Base-by-base conservation (phyloP, 108 stramenopile genomes). In the Nitzschia sp. region DNA sequence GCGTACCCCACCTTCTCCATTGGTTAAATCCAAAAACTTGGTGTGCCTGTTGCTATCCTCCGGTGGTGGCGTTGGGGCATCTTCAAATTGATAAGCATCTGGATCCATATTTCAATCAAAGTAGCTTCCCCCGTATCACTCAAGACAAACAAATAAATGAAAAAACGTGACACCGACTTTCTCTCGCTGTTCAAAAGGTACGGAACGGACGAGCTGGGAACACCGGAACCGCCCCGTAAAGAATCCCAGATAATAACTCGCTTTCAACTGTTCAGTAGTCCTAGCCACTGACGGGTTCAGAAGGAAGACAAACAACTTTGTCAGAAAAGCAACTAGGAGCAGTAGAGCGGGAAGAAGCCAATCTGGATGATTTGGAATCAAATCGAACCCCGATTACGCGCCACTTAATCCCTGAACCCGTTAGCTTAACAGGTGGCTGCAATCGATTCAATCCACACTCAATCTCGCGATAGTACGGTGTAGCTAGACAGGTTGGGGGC, bases 1-100 rank as follows among this genome's bases (percentile, higher is more conserved):
- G 13, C 36, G 34, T 19, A 29, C 66, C 46, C 75, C 80, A 26
- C 80, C 80, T 51, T 71, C 67, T 3, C 75, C 80, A 59, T 80
- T 80, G 42, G 83, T 84, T 46, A 84, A 64, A 56, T 84, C 83
- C 26, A 84, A 61, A 58, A 84, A 79, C 46, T 79, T 66, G 35
- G 83, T 84, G 47, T 80, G 82, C 26, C 49, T 33, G 21, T 31
- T 8, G 47, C 58, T n/a, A 19, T 9, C 18, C 21, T 19, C 49
- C 21, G 49, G 49, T n/a, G 49, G 49, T 5, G 49, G 49, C 6
- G 61, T 62, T 1, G 61, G 61, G n/a, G 61, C 61, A 42, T 62
- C 61, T 26, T 62, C 61, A 42, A 42, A 42, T 42, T 38, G 38
- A 45, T 62, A 59, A 29, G 57, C 13, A 3, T 59, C 57, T 30